A percentile compares a stretch with the other conserved stretches of the same genome.
Conservation (phyloP, 192 early-diverging fungal species). For the Phycomyces blakesleeanus region DNA sequence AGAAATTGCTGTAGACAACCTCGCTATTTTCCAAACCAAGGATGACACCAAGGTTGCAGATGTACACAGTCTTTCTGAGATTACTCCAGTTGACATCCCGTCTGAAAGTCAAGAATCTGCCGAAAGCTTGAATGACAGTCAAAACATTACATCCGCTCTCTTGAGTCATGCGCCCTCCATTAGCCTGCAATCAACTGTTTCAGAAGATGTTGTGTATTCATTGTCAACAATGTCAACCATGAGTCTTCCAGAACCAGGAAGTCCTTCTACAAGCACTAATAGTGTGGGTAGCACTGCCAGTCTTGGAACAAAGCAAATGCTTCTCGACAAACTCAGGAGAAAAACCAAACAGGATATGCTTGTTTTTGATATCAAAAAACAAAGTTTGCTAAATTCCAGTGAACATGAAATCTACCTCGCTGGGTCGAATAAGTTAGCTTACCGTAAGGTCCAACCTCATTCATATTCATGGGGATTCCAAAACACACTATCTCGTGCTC, state of each 20-base stretch:
- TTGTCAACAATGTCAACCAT: neutral
- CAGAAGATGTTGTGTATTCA: neutral
- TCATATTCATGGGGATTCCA: slow-evolving; percentile 42
- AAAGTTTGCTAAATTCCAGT: slow-evolving; percentile 19
- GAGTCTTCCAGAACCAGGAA: neutral
- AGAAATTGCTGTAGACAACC: neutral
- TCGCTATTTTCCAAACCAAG: too few relatives aligned
- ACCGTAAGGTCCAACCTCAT: slow-evolving; percentile 31
- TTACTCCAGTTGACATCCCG: neutral
- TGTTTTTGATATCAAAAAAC: slow-evolving; percentile 25
- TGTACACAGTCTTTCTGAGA: neutral
- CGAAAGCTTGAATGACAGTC: too few relatives aligned
- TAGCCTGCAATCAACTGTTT: neutral
- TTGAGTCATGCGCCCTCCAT: neutral
- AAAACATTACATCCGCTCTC: neutral
- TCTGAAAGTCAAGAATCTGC: neutral
- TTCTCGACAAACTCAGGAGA: slow-evolving; percentile 4
- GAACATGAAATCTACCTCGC: slow-evolving; percentile 25
- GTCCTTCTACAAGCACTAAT: neutral
- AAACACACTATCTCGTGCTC: slow-evolving; percentile 19
- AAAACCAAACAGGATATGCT: slow-evolving; percentile 10
- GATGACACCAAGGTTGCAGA: too few relatives aligned
- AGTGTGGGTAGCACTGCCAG: neutral
- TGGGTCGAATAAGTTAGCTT: slow-evolving; percentile 20
- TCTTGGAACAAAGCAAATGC: neutral